Percentiles rank a stretch among this genome's conserved stretches.
phyloP scores from a whole-genome alignment of 495 filamentous ascomycete species.

The Copromyces sp. region DNA sequence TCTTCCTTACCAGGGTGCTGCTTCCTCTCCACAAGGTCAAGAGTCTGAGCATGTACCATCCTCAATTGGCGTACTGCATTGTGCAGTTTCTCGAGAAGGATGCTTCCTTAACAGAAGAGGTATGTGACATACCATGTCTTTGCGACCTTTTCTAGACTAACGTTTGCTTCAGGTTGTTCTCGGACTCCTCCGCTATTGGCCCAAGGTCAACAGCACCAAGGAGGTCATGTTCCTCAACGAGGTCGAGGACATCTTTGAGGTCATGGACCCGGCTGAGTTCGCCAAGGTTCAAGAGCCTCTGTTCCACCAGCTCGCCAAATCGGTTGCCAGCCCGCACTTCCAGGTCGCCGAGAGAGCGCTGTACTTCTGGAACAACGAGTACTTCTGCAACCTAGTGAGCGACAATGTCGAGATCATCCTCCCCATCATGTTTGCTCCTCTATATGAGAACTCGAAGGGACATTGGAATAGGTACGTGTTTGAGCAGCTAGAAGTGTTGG shows the following conservation, averaged over 20 bases:
- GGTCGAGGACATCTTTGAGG: slow-evolving; percentile 98
- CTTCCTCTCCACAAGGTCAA: slow-evolving; percentile 96
- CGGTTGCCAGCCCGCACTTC: slow-evolving; percentile 96
- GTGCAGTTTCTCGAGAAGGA: slow-evolving; percentile 99
- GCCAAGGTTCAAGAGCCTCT: slow-evolving; percentile 96
- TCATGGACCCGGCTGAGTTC: slow-evolving; percentile 98
- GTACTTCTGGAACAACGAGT: slow-evolving; percentile 99
- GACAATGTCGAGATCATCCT: slow-evolving; percentile 98
- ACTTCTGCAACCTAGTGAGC: slow-evolving; percentile 98
- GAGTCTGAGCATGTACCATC: slow-evolving; percentile 99
- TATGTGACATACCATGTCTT: slow-evolving; percentile 23
- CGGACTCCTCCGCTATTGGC: slow-evolving; percentile 93
- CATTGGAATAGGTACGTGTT: slow-evolving; percentile 88
- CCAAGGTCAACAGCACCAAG: slow-evolving; percentile 98
- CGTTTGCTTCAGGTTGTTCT: slow-evolving; percentile 64
- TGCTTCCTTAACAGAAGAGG: slow-evolving; percentile 92
- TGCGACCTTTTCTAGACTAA: background rate
- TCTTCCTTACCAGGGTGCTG: slow-evolving; percentile 89
- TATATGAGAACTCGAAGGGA: slow-evolving; percentile 98
- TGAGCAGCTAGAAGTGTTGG: background rate
- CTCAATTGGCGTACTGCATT: slow-evolving; percentile 96
- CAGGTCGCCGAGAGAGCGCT: slow-evolving; percentile 96
- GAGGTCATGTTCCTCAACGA: slow-evolving; percentile 99
- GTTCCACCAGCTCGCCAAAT: slow-evolving; percentile 95
- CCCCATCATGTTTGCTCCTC: slow-evolving; percentile 97